Conservation (phyloP, 768 basidiomycete species). For the Podaxis rugospora region DNA sequence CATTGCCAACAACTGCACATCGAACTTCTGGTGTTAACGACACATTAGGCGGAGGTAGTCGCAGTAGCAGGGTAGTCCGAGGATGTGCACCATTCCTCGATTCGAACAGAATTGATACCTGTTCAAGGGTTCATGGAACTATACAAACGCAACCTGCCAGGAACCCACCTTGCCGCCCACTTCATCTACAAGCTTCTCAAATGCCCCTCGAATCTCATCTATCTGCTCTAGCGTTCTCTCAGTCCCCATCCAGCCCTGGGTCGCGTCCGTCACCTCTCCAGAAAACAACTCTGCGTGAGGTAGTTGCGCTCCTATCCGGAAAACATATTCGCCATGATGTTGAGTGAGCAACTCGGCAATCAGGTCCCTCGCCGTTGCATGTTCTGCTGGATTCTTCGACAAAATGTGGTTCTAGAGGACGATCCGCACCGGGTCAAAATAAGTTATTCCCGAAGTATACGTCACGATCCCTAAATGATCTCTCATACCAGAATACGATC, state of each 20-base stretch:
- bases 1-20: constrained; percentile 94
- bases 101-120: constrained; percentile 59
- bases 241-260: constrained; percentile 52
- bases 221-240: constrained; percentile 49
- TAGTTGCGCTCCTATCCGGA: constrained; percentile 69
- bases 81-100: constrained; percentile 38
- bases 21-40: constrained; percentile 87
- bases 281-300: constrained; percentile 51
- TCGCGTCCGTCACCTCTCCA: constrained; percentile 43
- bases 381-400: constrained; percentile 34
- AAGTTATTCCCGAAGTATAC: constrained; percentile 6
- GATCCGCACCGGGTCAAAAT: background rate
- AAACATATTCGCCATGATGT: constrained; percentile 67
- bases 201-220: constrained; percentile 57
- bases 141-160: background rate
- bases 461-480: constrained; percentile 4
- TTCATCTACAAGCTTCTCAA: constrained; percentile 63
- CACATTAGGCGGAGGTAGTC: constrained; percentile 73
- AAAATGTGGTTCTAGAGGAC: constrained; percentile 38
- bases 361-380: constrained; percentile 56
- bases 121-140: background rate
- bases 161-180: constrained; percentile 69
- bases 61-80: constrained; percentile 57
- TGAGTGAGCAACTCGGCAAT: constrained; percentile 66
- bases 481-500: constrained; percentile 46